Conservation (phyloP, 306 rosid species). For the Macrotyloma uniflorum region DNA sequence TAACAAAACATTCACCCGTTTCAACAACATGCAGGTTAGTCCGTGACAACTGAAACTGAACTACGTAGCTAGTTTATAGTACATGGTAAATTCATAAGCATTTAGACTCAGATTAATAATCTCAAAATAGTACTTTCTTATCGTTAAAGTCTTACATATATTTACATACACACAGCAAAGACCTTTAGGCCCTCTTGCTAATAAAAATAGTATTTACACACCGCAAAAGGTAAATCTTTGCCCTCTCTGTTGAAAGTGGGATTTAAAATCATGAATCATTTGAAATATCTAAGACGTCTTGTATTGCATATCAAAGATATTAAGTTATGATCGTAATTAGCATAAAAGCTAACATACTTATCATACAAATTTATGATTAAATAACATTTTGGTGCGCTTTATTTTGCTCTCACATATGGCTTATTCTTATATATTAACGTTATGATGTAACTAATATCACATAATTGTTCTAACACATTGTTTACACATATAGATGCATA, state of each 20-base stretch:
- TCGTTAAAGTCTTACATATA: neutral
- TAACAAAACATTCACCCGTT: slow-evolving; percentile 72
- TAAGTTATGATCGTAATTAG: no score
- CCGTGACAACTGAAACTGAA: neutral
- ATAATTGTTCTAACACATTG: neutral
- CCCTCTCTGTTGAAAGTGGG: neutral
- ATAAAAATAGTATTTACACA: neutral
- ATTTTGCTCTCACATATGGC: neutral
- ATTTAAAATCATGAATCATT: neutral
- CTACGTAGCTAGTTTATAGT: neutral
- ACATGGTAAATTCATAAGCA: neutral
- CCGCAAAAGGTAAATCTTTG: neutral
- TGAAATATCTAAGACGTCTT: neutral
- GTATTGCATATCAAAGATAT: neutral
- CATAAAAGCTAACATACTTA: no score
- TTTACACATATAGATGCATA: slow-evolving; percentile 58
- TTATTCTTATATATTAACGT: neutral
- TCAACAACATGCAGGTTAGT: slow-evolving; percentile 82
- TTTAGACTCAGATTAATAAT: neutral
- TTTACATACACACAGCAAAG: neutral
- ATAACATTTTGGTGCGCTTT: neutral
- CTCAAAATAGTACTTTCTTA: neutral
- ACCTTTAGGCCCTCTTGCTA: neutral
- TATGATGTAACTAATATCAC: neutral
- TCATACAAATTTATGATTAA: no score